Evolutionary conservation across 768 basidiomycete species (phyloP).

Genomic region (Podaxis sp.): DNA sequence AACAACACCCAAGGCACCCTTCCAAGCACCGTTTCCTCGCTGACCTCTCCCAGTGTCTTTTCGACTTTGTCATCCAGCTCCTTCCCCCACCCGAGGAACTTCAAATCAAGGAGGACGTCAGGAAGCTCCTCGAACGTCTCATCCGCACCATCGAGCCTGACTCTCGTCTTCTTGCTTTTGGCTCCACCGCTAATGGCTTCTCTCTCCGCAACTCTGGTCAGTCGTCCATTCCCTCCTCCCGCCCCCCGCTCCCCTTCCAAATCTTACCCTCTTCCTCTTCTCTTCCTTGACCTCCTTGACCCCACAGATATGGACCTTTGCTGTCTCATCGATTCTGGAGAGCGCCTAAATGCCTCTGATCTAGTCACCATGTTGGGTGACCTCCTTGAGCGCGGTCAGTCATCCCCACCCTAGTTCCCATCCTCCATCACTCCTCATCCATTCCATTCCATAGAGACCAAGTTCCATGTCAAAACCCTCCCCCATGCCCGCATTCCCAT

Average conservation of each 20-base stretch:
- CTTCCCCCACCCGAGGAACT: slow-evolving; percentile 88
- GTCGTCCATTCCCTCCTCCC: slow-evolving; percentile 11
- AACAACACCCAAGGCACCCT: slow-evolving; percentile 33
- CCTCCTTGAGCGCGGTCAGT: slow-evolving; percentile 86
- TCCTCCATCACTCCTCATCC: slow-evolving; percentile 12
- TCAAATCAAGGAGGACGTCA: slow-evolving; percentile 92
- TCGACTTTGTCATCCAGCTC: slow-evolving; percentile 91
- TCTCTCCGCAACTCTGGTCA: slow-evolving; percentile 92
- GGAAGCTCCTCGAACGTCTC: slow-evolving; percentile 91
- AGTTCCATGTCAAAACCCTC: slow-evolving; percentile 93
- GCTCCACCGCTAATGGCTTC: slow-evolving; percentile 96
- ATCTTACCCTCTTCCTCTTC: too few relatives aligned
- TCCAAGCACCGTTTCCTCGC: slow-evolving; percentile 63
- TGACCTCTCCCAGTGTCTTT: slow-evolving; percentile 86
- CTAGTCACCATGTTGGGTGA: slow-evolving; percentile 93
- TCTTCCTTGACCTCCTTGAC: too few relatives aligned
- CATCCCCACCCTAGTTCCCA: slow-evolving; percentile 2
- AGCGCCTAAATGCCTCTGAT: slow-evolving; percentile 76
- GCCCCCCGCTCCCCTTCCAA: too few relatives aligned
- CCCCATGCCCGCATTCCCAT: slow-evolving; percentile 98
- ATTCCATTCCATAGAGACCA: slow-evolving; percentile 61
- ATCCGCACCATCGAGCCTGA: slow-evolving; percentile 93
- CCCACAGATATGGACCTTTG: slow-evolving; percentile 97
- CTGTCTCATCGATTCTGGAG: slow-evolving; percentile 88
- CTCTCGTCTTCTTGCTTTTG: slow-evolving; percentile 88